phyloP scores from a whole-genome alignment of 2,329 filamentous ascomycete species.

The Ophiostoma sp. region DNA sequence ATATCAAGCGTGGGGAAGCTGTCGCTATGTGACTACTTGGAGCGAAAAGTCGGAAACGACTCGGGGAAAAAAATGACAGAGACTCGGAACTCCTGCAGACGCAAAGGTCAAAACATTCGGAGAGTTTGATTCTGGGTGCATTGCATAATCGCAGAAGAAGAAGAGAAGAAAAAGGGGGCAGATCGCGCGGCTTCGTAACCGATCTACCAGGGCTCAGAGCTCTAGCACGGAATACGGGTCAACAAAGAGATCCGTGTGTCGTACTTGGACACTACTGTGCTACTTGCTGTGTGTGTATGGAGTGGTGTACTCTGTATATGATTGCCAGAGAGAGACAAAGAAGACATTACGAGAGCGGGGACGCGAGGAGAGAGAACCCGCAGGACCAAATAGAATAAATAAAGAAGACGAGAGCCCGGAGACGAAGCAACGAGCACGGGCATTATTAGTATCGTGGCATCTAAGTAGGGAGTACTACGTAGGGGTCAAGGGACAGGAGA shows the following conservation, averaged over 20 bases:
- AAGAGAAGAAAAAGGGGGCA: background rate
- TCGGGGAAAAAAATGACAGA: background rate
- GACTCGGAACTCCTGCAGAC: background rate
- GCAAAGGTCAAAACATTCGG: slow-evolving; percentile 3
- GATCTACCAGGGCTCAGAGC: background rate
- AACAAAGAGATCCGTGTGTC: slow-evolving; percentile 6
- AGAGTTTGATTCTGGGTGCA: background rate
- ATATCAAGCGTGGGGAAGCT: background rate
- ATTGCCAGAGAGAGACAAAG: slow-evolving; percentile 1
- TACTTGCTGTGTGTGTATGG: too few relatives aligned
- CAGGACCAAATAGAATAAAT: background rate
- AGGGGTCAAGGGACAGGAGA: background rate
- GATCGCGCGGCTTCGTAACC: slow-evolving; percentile 7
- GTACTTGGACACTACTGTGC: background rate
- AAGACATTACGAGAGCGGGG: background rate
- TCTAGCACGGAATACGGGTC: background rate
- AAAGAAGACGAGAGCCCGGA: background rate
- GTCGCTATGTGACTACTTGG: too few relatives aligned
- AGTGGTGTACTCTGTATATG: too few relatives aligned
- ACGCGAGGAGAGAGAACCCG: slow-evolving; percentile 4
- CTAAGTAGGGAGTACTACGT: too few relatives aligned
- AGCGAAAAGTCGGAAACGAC: background rate
- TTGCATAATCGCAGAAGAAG: background rate
- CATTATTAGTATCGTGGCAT: too few relatives aligned
- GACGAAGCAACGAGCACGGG: too few relatives aligned